Conservation (phyloP, 169 alveolate species). For the Prorocentrum cordatum region DNA sequence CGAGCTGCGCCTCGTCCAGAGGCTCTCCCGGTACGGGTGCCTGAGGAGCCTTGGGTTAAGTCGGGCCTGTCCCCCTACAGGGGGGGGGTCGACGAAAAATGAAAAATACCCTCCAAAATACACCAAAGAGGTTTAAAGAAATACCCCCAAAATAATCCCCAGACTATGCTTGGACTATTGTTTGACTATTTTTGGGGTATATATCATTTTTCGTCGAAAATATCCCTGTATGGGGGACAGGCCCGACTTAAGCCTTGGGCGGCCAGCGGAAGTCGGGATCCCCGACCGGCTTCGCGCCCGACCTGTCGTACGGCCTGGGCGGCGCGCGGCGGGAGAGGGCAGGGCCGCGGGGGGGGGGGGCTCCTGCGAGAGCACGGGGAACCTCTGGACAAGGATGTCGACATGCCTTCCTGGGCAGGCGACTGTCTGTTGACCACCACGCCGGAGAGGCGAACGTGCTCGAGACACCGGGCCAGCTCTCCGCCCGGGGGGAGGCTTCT, state of each 20-base stretch:
- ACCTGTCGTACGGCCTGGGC: too few species aligned
- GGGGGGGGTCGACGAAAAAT: background rate
- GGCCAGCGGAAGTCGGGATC: slow-evolving; percentile 51
- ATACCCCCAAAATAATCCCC: background rate
- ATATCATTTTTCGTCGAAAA: background rate
- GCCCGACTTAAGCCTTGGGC: background rate
- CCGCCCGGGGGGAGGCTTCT: too few species aligned
- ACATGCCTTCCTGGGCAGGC: too few species aligned
- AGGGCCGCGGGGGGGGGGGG: too few species aligned
- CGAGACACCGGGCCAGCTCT: too few species aligned
- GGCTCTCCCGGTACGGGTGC: background rate
- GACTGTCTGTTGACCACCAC: too few species aligned
- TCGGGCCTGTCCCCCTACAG: background rate
- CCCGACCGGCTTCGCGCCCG: slow-evolving; percentile 43
- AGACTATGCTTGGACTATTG: background rate
- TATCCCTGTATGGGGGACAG: background rate
- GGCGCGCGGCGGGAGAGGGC: too few species aligned
- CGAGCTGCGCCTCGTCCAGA: background rate
- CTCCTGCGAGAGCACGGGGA: too few species aligned
- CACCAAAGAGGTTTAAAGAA: background rate
- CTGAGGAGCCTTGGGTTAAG: background rate
- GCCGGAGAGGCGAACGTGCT: too few species aligned
- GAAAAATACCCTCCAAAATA: background rate
- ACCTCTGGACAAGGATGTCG: too few species aligned
- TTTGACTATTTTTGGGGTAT: background rate